These are phyloP conservation scores for Nepenthes alata DNA, from an alignment of 179 eudicot genomes.

Conservation along the genomic window DNA sequence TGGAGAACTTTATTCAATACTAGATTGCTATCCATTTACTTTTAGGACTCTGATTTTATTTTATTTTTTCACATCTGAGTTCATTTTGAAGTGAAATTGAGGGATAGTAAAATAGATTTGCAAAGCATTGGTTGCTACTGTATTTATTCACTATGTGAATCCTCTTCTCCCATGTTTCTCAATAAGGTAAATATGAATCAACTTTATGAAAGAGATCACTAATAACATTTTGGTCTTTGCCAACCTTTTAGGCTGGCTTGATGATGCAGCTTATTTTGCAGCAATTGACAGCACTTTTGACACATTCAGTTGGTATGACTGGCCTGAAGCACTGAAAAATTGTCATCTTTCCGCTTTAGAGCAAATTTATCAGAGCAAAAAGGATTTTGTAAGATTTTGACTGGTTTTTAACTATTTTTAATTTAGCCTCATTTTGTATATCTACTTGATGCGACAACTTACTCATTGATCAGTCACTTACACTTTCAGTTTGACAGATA, in stretches of 20 bases:
- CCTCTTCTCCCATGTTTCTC: conserved; percentile 1
- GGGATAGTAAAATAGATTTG: too few relatives aligned
- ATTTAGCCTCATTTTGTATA: background rate
- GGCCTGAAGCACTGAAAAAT: conserved; percentile 90
- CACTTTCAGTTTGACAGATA: conserved; percentile 48
- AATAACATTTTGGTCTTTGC: background rate
- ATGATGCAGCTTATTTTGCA: conserved; percentile 96
- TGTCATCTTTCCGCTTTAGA: conserved; percentile 82
- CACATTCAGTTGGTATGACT: conserved; percentile 73
- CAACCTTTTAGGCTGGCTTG: conserved; percentile 82
- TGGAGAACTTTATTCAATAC: too few relatives aligned
- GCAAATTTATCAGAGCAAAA: conserved; percentile 61
- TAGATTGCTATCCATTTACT: too few relatives aligned
- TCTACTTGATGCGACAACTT: conserved; percentile 7
- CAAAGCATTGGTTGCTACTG: too few relatives aligned
- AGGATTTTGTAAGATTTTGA: conserved; percentile 56
- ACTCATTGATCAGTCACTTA: conserved; percentile 12
- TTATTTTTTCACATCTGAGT: too few relatives aligned
- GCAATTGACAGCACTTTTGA: conserved; percentile 63
- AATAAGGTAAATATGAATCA: background rate
- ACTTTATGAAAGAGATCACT: background rate
- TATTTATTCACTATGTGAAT: background rate
- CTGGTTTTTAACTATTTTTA: conserved; percentile 6
- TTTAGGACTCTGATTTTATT: too few relatives aligned
- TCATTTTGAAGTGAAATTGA: too few relatives aligned